Conservation (phyloP, 306 rosid species). For the Cucumis cinereus region DNA sequence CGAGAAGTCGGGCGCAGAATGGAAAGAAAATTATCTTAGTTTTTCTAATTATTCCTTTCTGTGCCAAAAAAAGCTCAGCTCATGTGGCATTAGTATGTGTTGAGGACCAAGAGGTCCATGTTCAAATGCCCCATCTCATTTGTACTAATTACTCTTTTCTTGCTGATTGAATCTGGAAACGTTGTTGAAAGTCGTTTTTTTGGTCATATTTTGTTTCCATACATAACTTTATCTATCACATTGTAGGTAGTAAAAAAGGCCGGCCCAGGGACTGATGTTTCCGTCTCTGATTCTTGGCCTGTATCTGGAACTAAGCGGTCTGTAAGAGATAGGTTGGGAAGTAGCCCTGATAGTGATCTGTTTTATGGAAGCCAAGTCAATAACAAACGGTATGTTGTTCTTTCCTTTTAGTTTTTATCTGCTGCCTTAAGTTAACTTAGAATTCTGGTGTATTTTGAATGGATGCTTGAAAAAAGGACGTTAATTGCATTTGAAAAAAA, state of each 20-base stretch:
- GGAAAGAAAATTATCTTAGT: neutral
- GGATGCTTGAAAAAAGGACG: neutral
- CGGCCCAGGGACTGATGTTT: constrained; percentile 25
- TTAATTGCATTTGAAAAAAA: neutral
- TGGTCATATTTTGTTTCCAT: neutral
- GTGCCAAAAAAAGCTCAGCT: too few species aligned
- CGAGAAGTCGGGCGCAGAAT: neutral
- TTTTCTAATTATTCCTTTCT: neutral
- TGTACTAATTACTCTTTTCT: neutral
- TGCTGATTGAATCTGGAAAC: neutral
- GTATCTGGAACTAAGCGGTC: constrained; percentile 66
- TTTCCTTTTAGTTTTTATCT: neutral
- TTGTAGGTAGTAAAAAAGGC: constrained; percentile 75
- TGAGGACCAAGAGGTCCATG: too few species aligned
- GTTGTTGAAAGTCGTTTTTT: neutral
- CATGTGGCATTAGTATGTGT: too few species aligned
- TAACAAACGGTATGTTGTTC: constrained; percentile 51
- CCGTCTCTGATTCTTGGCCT: constrained; percentile 32
- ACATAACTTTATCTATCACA: constrained; percentile 9
- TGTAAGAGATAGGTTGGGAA: constrained; percentile 79
- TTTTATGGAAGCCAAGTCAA: constrained; percentile 32
- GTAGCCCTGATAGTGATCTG: constrained; percentile 29
- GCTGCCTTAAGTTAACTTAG: neutral
- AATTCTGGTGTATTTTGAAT: neutral
- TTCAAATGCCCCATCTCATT: too few species aligned